Conservation (phyloP, 495 filamentous ascomycete species). For the Beverwykella pulmonaria region DNA sequence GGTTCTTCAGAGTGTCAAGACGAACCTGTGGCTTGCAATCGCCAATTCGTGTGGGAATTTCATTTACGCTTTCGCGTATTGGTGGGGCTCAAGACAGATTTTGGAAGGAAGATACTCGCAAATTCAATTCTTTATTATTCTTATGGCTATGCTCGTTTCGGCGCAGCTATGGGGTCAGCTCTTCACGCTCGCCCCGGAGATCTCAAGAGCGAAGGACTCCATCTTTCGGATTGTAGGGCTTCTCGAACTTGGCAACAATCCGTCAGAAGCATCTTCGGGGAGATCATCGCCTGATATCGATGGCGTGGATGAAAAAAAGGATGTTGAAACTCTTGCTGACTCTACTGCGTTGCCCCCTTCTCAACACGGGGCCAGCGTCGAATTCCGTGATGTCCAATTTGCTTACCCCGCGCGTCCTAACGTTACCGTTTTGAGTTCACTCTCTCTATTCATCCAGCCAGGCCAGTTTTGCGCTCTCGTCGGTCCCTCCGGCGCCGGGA, state of each 20-base stretch:
- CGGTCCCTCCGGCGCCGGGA: slow-evolving; percentile 63
- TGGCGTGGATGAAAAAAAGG: slow-evolving; percentile 72
- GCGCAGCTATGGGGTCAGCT: slow-evolving; percentile 81
- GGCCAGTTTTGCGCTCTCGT: slow-evolving; percentile 61
- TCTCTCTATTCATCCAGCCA: slow-evolving; percentile 49
- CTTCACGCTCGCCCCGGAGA: slow-evolving; percentile 82
- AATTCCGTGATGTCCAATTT: slow-evolving; percentile 60
- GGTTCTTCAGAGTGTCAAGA: slow-evolving; percentile 51
- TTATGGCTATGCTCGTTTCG: slow-evolving; percentile 76
- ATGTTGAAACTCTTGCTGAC: slow-evolving; percentile 76
- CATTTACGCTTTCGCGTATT: slow-evolving; percentile 83
- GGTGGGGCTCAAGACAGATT: slow-evolving; percentile 84
- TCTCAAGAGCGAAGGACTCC: slow-evolving; percentile 83
- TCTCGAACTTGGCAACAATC: slow-evolving; percentile 32
- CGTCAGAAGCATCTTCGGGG: background rate
- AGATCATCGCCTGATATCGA: slow-evolving; percentile 65
- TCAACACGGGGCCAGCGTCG: slow-evolving; percentile 41
- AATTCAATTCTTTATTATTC: slow-evolving; percentile 85
- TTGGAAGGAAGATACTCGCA: slow-evolving; percentile 67
- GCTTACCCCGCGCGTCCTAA: slow-evolving; percentile 56
- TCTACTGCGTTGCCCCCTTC: background rate
- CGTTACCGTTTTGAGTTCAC: slow-evolving; percentile 46
- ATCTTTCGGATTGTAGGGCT: slow-evolving; percentile 47
- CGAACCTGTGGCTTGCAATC: slow-evolving; percentile 58
- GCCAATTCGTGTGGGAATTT: slow-evolving; percentile 60